Base-by-base conservation (phyloP, 2,329 filamentous ascomycete genomes). In the Lasiodiplodia sp. region DNA sequence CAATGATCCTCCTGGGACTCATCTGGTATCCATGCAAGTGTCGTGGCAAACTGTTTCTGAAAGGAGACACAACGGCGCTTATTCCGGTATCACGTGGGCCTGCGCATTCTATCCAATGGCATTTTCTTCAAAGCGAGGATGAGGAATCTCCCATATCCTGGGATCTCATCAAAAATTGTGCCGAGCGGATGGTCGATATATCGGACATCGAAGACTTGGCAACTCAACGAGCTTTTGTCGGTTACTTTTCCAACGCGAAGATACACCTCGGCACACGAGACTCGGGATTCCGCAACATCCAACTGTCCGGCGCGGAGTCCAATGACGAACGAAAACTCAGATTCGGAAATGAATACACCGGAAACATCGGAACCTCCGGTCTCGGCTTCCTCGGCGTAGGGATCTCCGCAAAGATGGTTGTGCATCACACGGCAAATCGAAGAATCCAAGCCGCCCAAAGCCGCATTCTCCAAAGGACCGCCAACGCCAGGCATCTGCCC, bases 221-320 rank as follows among this genome's bases (percentile, higher is more conserved):
- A 5, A 23, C 7, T 3, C 49, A 51, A 25, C 28, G 23, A 23
- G 25, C 58, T 1, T 63, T 63, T n/a, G 58, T 63, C 21, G 58
- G 58, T 14, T 63, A 63, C 16, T 63, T 63, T 23, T 14, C 23
- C 14, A 31, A 63, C 12, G 58, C 58, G 23, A 6, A 31, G 8
- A 63, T 63, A 12, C 40, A 51, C 5, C 58, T 63, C 6, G 58
- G 58, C 2, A 63, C 58, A 31, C 8, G 23, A n/a, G 40, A 14
- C 18, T 49, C 40, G 10, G 58, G 23, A 14, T 63, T n/a, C 6
- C 21, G 21, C 11, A 7, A 49, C 10, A 49, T 63, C 23, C 8
- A 47, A 5, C 18, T 49, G 5, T 63, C 58, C 11, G 55, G 55
- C 7, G 55, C 55, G 1, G 55, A 40, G 6, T 40, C 14, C 21